Evolutionary conservation across 805 yeast genomes (phyloP), one percentile per base, ranked within the genome.

Genomic region (Helenozyma baotianmanensis): DNA sequence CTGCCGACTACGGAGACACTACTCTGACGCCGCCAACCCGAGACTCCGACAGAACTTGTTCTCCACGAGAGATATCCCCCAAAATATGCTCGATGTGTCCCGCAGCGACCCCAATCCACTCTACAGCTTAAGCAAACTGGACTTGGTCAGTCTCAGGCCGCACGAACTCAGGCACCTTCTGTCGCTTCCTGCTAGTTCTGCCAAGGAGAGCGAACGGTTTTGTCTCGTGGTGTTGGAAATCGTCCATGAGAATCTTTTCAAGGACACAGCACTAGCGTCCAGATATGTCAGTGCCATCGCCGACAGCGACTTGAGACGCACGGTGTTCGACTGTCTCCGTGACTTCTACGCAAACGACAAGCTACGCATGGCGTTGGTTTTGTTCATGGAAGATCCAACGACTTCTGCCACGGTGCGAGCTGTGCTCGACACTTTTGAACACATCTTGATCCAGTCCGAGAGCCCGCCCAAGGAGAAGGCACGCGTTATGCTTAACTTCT

Each of bases 21-120:
- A 30, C 27, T 23, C 27, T 18, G 15, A 14, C 4, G 19, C 8
- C 19, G 7, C 5, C 5, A 17, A 17, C 8, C 19, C 19, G 8
- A 17, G 5, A 5, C 19, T 17, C 8, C 19, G 19, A 17, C 19
- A 22, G 11, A 27, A 35, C 14, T 13, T 37, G 4, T 42, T 40
- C 14, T 23, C 37, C 9, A 18, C 18, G n/a, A 26, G 26, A 21
- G 26, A 29, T 6, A 31, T 25, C 4, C 29, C 35, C 15, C 22
- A 19, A 21, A 37, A 25, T 38, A 32, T 37, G 21, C 23, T 32
- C 25, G 33, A 27, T 6, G 25, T 54, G 14, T 51, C 53, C 5
- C 23, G 26, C 14, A 39, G 53, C 5, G 50, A 47, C 35, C 62
- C 64, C 5, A 63, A 64, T 29, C 70, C 72, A 3, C 49, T 65